Percentiles rank a stretch among this genome's conserved stretches.
Conservation (phyloP, 1,139 yeast genomes). For the Diutina catenulata region DNA sequence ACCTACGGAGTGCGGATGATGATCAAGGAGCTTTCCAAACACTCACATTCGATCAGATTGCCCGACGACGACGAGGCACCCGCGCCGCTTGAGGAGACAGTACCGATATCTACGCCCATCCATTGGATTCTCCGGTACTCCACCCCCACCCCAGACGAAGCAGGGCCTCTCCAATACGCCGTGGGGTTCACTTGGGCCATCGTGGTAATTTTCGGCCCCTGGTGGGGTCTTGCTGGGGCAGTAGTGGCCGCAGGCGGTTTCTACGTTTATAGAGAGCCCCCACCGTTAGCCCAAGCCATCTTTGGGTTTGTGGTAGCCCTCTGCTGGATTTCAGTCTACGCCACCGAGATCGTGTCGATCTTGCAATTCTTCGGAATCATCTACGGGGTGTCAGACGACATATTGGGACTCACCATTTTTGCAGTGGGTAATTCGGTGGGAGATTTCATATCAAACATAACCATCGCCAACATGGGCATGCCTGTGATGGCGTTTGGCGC, state of each 20-base stretch:
- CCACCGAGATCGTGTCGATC: conserved; percentile 63
- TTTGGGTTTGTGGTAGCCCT: conserved; percentile 61
- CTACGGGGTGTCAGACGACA: conserved; percentile 60
- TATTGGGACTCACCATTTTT: conserved; percentile 57
- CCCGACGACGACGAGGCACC: not conserved
- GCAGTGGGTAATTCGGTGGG: conserved; percentile 92
- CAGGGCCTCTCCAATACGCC: no score
- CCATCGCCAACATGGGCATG: conserved; percentile 77
- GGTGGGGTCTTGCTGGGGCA: no score
- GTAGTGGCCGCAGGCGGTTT: no score
- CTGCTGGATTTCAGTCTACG: conserved; percentile 64
- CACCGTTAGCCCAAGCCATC: no score
- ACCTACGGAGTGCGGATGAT: conserved; percentile 25
- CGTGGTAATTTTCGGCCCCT: no score
- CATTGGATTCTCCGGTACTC: not conserved
- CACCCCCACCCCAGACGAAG: no score
- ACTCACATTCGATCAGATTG: conserved; percentile 7
- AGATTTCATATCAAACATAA: conserved; percentile 74
- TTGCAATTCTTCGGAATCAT: conserved; percentile 52
- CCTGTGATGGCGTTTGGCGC: conserved; percentile 92
- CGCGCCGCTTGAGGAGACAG: not conserved
- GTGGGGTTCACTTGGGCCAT: no score
- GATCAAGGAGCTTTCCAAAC: conserved; percentile 21
- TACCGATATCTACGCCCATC: not conserved
- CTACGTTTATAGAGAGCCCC: no score